Evolutionary conservation across 1,284 basidiomycete genomes (phyloP), one percentile per base, ranked within the genome.

Genomic region (Gymnopus androsaceus): DNA sequence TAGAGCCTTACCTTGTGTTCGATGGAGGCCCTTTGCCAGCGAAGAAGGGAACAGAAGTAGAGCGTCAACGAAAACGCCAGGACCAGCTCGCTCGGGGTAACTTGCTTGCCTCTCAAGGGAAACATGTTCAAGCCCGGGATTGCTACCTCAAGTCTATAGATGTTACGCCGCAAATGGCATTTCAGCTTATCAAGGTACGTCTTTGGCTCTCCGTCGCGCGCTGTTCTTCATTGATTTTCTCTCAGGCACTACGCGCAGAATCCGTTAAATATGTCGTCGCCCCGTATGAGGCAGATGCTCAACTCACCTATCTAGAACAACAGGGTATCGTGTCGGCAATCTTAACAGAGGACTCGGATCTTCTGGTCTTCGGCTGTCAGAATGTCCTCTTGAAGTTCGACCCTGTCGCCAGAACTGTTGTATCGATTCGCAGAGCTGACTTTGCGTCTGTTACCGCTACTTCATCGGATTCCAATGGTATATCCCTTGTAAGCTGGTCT

Each of bases 231-330:
- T 27, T 45, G 44, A 42, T 51, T 53, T 17, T 47, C 25, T 36
- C 55, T 17, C 63, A 96, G 93, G 94, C 91, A 3, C 77, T 98
- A 34, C 83, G 82, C 51, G 90, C 88, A 5, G 93, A 95, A 67
- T 74, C 75, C 21, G 82, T 97, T 14, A 70, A 82, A 23, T 98
- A 97, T 68, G 79, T 99, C 25, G 97, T 99, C 4, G 97, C 97
- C 4, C 97, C 97, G 0, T 99, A 99, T 72, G 97, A 99, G 77
- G 97, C 97, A 0, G 97, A 99, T 68, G 95, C 97, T 0, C 97
- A 99, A 71, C 83, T 99, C 57, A 91, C 94, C 53, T 98, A 89
- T 72, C 80, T 99, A 46, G 97, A 99, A 68, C 84, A 84, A 44
- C 73, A 79, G 41, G 92, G 93, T 12, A 67, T 92, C 48, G 93